Evolutionary conservation across 1,284 basidiomycete species (phyloP).

Genomic region (Polyporus tsugae): DNA sequence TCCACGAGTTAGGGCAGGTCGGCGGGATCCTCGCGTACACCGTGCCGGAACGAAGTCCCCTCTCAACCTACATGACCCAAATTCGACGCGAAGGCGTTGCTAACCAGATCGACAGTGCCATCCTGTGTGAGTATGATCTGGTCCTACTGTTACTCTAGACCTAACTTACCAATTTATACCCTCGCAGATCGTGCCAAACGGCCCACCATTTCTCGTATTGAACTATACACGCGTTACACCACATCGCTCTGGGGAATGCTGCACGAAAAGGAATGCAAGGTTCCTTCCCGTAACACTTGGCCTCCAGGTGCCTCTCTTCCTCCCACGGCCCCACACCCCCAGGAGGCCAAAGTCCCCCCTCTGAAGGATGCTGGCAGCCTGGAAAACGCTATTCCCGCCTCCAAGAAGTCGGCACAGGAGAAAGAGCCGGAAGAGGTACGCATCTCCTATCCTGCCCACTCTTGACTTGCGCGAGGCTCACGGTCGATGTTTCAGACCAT

Average conservation of each 20-base stretch:
- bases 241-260: constrained; percentile 63
- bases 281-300: constrained; percentile 51
- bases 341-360: constrained; percentile 5
- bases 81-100: constrained; percentile 81
- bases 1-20: constrained; percentile 76
- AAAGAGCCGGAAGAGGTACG: constrained; percentile 31
- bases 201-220: constrained; percentile 65
- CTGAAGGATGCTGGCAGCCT: constrained; percentile 18
- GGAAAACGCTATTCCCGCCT: constrained; percentile 20
- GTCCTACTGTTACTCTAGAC: not conserved
- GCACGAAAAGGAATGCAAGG: constrained; percentile 55
- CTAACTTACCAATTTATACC: not conserved
- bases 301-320: constrained; percentile 49
- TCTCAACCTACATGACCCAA: constrained; percentile 76
- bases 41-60: constrained; percentile 73
- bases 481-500: constrained; percentile 17
- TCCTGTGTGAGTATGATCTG: constrained; percentile 67
- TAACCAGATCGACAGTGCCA: constrained; percentile 87
- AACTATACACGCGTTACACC: constrained; percentile 68
- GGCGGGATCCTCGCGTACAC: constrained; percentile 80
- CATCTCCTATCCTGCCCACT: not conserved
- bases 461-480: not conserved
- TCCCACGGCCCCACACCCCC: constrained; percentile 12
- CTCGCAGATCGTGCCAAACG: constrained; percentile 57
- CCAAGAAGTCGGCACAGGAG: constrained; percentile 23